Percentiles rank a stretch among this genome's conserved stretches.
These are phyloP conservation scores for Solanum pennellii DNA, from an alignment of 257 asterid genomes.

Conservation along the genomic window DNA sequence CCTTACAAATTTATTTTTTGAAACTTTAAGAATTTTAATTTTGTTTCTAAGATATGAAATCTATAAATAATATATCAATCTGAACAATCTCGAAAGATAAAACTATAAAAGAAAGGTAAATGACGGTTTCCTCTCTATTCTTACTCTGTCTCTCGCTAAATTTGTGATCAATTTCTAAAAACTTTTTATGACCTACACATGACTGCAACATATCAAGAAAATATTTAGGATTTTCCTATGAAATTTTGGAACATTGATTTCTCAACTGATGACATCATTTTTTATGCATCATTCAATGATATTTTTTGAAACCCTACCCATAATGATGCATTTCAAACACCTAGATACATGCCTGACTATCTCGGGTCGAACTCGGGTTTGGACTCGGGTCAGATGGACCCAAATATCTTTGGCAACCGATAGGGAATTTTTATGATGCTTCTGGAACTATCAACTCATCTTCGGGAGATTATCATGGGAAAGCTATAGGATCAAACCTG, in stretches of 20 bases:
- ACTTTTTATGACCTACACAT: conserved; percentile 24
- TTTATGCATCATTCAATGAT: conserved; percentile 55
- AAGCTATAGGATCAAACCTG: conserved; percentile 2
- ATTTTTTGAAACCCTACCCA: conserved; percentile 15
- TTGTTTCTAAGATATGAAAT: too few species aligned
- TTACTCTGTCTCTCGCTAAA: not conserved
- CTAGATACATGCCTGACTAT: conserved; percentile 1
- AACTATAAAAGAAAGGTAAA: not conserved
- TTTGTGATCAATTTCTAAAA: not conserved
- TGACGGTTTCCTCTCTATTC: not conserved
- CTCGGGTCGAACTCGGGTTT: not conserved
- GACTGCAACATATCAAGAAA: not conserved
- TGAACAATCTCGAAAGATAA: too few species aligned
- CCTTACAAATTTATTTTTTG: not conserved
- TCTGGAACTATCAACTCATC: not conserved
- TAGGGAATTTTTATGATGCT: not conserved
- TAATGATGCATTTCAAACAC: conserved; percentile 14
- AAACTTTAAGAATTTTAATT: too few species aligned
- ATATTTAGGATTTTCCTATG: not conserved
- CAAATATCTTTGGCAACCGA: not conserved
- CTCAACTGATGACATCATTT: conserved; percentile 36
- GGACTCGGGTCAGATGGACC: not conserved
- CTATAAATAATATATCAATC: too few species aligned
- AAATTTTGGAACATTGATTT: conserved; percentile 11
- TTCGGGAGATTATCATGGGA: not conserved